A percentile compares a stretch with the other conserved stretches of the same genome.
Evolutionary conservation across 495 filamentous ascomycete genomes (phyloP).

Genomic region (Elaphomyces granulatus): DNA sequence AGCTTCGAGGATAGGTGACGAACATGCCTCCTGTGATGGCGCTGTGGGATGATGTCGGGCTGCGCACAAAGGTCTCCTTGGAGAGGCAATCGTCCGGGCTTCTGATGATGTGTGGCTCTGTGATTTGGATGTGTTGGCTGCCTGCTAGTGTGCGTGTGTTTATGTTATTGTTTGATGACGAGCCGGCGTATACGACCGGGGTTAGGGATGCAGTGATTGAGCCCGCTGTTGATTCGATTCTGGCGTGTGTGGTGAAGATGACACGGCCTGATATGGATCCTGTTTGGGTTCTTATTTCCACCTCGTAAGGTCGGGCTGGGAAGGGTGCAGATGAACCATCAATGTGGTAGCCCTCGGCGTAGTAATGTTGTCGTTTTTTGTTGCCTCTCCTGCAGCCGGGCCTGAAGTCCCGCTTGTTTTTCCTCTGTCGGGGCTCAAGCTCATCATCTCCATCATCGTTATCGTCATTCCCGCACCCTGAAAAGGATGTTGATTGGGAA

Average conservation of each 20-base stretch:
- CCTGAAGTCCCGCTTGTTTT: neutral
- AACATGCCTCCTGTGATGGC: slow-evolving; percentile 4
- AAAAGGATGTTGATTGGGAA: neutral
- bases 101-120: slow-evolving; percentile 3
- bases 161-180: neutral
- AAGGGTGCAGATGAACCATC: neutral
- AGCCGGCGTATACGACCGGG: slow-evolving; percentile 3
- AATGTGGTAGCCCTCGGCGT: neutral
- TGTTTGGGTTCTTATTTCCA: slow-evolving; percentile 6
- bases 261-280: slow-evolving; percentile 6
- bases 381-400: neutral
- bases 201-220: slow-evolving; percentile 4
- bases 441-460: slow-evolving; percentile 1
- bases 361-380: neutral
- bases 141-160: slow-evolving; percentile 2
- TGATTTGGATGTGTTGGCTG: slow-evolving; percentile 4
- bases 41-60: slow-evolving; percentile 4
- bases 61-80: neutral
- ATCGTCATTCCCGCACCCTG: slow-evolving; percentile 1
- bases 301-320: slow-evolving; percentile 8
- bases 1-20: slow-evolving; percentile 7
- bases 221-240: slow-evolving; percentile 3
- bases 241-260: slow-evolving; percentile 6
- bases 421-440: neutral
- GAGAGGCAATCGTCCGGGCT: neutral